phyloP scores from a whole-genome alignment of 2,329 filamentous ascomycete genomes.

The Talaromyces albobiverticillius region DNA sequence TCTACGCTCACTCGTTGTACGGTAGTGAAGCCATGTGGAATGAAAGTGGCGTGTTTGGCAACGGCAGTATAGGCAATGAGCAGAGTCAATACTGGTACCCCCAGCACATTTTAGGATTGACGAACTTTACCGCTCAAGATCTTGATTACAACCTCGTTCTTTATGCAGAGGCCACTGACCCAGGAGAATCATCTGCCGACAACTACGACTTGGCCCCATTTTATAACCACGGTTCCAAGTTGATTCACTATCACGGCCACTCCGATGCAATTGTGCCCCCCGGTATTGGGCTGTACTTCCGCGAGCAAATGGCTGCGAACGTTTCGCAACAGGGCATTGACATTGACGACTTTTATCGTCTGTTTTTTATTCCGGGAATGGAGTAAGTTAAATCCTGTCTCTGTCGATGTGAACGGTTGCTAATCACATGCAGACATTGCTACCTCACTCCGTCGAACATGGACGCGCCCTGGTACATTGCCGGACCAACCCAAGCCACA shows the following conservation, averaged over 20 bases:
- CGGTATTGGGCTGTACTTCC: neutral
- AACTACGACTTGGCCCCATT: conserved; percentile 17
- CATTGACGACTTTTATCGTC: neutral
- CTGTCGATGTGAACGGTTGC: no score
- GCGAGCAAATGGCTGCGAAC: neutral
- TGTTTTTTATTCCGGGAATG: conserved; percentile 5
- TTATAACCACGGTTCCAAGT: conserved; percentile 14
- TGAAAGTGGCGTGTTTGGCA: no score
- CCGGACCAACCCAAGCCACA: conserved; percentile 5
- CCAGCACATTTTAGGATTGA: conserved; percentile 18
- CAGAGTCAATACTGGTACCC: neutral
- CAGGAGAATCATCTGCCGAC: conserved; percentile 15
- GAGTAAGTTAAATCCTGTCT: neutral
- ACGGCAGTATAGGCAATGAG: conserved; percentile 9
- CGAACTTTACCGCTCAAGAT: neutral
- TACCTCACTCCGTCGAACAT: conserved; percentile 2
- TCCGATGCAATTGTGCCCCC: conserved; percentile 13
- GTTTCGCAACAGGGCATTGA: neutral
- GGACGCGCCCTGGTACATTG: conserved; percentile 14
- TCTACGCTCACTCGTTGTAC: neutral
- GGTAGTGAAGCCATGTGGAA: conserved; percentile 33
- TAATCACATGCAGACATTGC: conserved; percentile 9
- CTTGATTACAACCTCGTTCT: conserved; percentile 37
- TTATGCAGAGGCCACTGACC: conserved; percentile 18
- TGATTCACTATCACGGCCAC: conserved; percentile 20